Evolutionary conservation across 805 yeast species (phyloP).

Genomic region (Candida namnaoensis): DNA sequence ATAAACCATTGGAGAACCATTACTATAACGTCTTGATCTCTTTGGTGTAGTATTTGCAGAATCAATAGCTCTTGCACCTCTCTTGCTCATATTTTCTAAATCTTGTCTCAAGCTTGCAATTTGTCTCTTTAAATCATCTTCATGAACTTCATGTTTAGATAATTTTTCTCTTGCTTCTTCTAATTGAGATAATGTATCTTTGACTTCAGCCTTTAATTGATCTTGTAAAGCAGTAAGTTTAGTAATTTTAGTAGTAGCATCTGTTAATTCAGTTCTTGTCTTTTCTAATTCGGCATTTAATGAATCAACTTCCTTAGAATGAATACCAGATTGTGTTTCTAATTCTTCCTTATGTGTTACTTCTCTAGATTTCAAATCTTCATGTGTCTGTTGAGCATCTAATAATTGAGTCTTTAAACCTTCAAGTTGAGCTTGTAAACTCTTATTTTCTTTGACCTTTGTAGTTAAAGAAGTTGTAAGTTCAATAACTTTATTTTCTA

Average conservation of each 20-base stretch:
- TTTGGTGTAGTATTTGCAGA: constrained; percentile 17
- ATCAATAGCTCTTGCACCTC: constrained; percentile 16
- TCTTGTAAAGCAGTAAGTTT: constrained; percentile 54
- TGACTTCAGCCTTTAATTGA: constrained; percentile 55
- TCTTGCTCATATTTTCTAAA: constrained; percentile 20
- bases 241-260: constrained; percentile 50
- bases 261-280: constrained; percentile 47
- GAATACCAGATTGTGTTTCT: constrained; percentile 35
- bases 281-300: constrained; percentile 47
- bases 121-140: constrained; percentile 47
- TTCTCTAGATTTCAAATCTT: constrained; percentile 45
- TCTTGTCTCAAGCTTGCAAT: constrained; percentile 32
- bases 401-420: constrained; percentile 39
- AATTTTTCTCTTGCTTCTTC: constrained; percentile 50
- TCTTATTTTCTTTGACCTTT: constrained; percentile 76
- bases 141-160: constrained; percentile 51
- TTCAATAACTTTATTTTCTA: constrained; percentile 97
- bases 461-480: constrained; percentile 77
- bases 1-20: constrained; percentile 25
- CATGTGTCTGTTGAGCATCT: constrained; percentile 45
- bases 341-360: constrained; percentile 39
- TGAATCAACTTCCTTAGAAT: constrained; percentile 35
- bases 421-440: constrained; percentile 53
- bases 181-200: constrained; percentile 51
- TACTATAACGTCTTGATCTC: constrained; percentile 24